Evolutionary conservation across 176 grass and related monocot genomes (phyloP).

Genomic region (Paspalum notatum): DNA sequence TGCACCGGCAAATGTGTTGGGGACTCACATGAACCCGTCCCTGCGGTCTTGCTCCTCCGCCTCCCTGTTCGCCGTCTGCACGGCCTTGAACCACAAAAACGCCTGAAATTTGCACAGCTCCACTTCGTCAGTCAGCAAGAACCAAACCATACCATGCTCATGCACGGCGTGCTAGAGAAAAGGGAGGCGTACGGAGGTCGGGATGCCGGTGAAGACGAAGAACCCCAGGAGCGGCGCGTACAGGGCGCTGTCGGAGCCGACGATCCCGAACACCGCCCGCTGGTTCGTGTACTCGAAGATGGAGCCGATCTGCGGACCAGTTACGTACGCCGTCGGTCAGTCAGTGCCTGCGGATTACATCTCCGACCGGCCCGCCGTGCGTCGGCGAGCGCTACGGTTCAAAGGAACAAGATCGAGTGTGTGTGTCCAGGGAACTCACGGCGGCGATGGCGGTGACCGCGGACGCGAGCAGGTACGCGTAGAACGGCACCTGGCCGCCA

Average conservation of each 20-base stretch:
- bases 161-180: neutral
- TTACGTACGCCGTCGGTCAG: too few species aligned
- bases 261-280: slow-evolving; percentile 77
- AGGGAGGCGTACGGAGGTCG: slow-evolving; percentile 65
- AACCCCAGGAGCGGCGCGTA: slow-evolving; percentile 90
- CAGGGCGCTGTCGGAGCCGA: slow-evolving; percentile 76
- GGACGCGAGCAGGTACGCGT: slow-evolving; percentile 85
- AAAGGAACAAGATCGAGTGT: too few species aligned
- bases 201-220: slow-evolving; percentile 93
- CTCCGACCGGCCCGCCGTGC: too few species aligned
- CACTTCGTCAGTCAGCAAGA: neutral
- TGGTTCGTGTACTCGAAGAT: slow-evolving; percentile 91
- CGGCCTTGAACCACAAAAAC: slow-evolving; percentile 88
- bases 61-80: slow-evolving; percentile 80
- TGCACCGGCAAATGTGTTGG: neutral
- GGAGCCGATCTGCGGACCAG: slow-evolving; percentile 71
- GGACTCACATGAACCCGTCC: slow-evolving; percentile 60
- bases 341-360: too few species aligned
- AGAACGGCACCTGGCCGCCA: slow-evolving; percentile 58
- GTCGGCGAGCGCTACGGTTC: too few species aligned
- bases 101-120: slow-evolving; percentile 40
- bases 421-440: slow-evolving; percentile 32
- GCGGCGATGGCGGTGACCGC: slow-evolving; percentile 87
- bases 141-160: neutral
- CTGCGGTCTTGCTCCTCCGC: slow-evolving; percentile 82